Conservation (phyloP, 2,329 filamentous ascomycete species). For the Aspergillus arachidicola region DNA sequence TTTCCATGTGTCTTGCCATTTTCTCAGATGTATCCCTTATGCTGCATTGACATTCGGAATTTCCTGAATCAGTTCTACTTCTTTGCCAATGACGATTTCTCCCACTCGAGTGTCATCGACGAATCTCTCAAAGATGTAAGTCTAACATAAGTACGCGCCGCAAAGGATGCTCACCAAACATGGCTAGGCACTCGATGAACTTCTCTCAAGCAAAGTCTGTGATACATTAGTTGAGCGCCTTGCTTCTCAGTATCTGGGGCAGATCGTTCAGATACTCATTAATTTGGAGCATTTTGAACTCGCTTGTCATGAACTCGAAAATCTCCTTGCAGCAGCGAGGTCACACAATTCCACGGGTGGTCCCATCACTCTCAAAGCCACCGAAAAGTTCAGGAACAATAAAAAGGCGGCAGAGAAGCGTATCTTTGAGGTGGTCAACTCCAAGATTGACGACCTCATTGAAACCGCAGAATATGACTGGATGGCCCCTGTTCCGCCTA, state of each 20-base stretch:
- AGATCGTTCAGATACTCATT: conserved; percentile 97
- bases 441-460: conserved; percentile 95
- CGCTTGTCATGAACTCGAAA: conserved; percentile 86
- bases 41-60: conserved; percentile 96
- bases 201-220: conserved; percentile 92
- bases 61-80: conserved; percentile 98
- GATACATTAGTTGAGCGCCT: conserved; percentile 84
- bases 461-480: conserved; percentile 98
- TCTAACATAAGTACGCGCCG: background rate
- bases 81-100: conserved; percentile 95
- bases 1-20: conserved; percentile 97
- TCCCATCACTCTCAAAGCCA: conserved; percentile 77
- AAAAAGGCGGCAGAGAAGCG: conserved; percentile 97
- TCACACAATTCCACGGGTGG: conserved; percentile 78
- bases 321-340: conserved; percentile 79
- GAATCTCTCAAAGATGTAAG: conserved; percentile 77
- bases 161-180: conserved; percentile 16
- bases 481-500: conserved; percentile 63
- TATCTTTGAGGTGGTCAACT: conserved; percentile 97
- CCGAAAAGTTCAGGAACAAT: conserved; percentile 80
- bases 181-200: conserved; percentile 79
- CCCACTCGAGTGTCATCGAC: conserved; percentile 86
- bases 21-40: conserved; percentile 97
- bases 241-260: conserved; percentile 89
- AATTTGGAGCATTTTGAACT: conserved; percentile 97